A percentile compares a stretch with the other conserved stretches of the same genome.
These are phyloP conservation scores for Chaetomiaceae sp. DNA, from an alignment of 2,329 filamentous ascomycete genomes.

Conservation along the genomic window DNA sequence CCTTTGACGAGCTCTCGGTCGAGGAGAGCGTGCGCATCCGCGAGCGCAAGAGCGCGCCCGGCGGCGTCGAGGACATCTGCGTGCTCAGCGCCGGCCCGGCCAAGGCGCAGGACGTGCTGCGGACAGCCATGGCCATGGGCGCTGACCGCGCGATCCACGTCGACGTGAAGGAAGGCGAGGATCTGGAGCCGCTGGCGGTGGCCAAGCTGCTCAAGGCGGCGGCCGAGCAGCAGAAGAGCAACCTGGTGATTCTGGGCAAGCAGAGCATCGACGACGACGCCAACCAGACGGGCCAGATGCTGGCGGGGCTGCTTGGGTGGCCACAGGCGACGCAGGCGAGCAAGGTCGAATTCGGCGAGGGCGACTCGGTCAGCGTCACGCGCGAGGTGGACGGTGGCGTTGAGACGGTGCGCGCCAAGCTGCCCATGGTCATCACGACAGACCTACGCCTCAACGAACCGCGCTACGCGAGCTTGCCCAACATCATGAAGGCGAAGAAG, in stretches of 20 bases:
- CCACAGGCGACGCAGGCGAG: constrained; percentile 90
- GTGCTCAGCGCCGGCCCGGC: constrained; percentile 81
- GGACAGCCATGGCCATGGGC: constrained; percentile 98
- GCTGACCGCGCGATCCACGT: constrained; percentile 89
- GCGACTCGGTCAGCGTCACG: constrained; percentile 67
- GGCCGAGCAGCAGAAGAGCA: constrained; percentile 77
- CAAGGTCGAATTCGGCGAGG: constrained; percentile 69
- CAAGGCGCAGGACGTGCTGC: constrained; percentile 81
- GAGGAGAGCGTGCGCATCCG: constrained; percentile 94
- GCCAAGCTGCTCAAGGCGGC: constrained; percentile 82
- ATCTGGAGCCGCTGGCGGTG: constrained; percentile 82
- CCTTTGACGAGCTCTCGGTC: constrained; percentile 96
- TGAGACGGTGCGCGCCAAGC: constrained; percentile 76
- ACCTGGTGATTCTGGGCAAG: constrained; percentile 91
- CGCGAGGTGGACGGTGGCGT: constrained; percentile 93
- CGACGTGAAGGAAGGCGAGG: constrained; percentile 66
- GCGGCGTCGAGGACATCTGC: constrained; percentile 84
- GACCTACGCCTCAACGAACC: constrained; percentile 93
- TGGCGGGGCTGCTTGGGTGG: constrained; percentile 88
- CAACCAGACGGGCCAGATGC: constrained; percentile 95
- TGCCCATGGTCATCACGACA: constrained; percentile 92
- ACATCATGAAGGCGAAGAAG: constrained; percentile 99
- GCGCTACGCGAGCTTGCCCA: constrained; percentile 87
- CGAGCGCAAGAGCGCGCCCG: constrained; percentile 68
- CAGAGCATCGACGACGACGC: constrained; percentile 98